Evolutionary conservation across 1,284 basidiomycete species (phyloP), one percentile per base, ranked within the genome.

Genomic region (Cryptococcus amylolentus): DNA sequence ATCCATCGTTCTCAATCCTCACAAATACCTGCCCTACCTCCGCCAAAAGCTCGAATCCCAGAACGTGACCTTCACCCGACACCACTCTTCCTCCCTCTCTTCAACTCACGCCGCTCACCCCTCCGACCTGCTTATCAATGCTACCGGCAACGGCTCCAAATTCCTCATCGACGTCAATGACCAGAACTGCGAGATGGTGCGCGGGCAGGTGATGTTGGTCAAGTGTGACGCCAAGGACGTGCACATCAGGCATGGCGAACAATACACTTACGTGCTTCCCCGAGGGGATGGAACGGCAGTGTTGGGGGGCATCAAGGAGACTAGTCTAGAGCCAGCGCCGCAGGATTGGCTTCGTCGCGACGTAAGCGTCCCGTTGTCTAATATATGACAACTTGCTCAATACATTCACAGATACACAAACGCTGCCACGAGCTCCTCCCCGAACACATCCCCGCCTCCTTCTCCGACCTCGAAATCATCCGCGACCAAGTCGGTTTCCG

Each of bases 231-330:
- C 37, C 7, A 20, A 40, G n/a, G 57, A 42, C 8, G 45, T 58
- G 20, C 57, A 58, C 27, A 58, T 58, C 31, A 42, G 49, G 9
- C 53, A 58, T 31, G 52, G 46, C 8, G 44, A 55, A 1, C 48
- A 58, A 23, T 58, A 58, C 49, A 58, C 57, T 5, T 58, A 58
- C 28, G 47, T 54, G 31, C 41, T 58, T 2, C 54, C 57, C n/a
- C 48, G 57, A 16, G 54, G 57, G 16, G 57, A 58, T 28, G 57
- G 57, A 20, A 58, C 57, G 44, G 57, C 54, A 4, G 50, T 58
- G 35, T 27, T 58, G 35, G 57, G 57, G 8, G 57, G 57, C 9
- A 52, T 55, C 37, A 58, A 58, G 53, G 54, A 55, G 38, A 51
- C 51, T 31, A 27, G 40, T 49, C 18, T 51, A 1, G 43, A 52